Percentiles rank a stretch among this genome's conserved stretches.
Evolutionary conservation across 192 early-diverging fungal species (phyloP).

Genomic region (Umbelopsis ramanniana): DNA sequence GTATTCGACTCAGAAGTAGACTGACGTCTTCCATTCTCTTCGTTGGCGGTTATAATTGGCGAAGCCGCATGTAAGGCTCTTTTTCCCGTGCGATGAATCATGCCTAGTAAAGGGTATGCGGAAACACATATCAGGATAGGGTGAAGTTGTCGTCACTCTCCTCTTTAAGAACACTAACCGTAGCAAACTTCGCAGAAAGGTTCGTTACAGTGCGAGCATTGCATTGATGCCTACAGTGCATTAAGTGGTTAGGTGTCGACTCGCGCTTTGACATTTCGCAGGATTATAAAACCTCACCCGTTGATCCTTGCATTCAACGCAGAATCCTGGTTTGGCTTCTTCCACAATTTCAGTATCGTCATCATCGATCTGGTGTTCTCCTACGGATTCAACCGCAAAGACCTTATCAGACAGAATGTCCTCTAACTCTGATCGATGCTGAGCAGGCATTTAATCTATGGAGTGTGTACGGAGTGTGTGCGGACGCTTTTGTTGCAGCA

Average conservation of each 20-base stretch:
- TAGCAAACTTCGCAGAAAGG: constrained; percentile 93
- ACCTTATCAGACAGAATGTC: constrained; percentile 48
- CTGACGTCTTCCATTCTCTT: constrained; percentile 33
- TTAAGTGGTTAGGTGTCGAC: background rate
- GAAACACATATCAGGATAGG: too few species aligned
- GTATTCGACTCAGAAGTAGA: constrained; percentile 22
- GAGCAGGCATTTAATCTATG: constrained; percentile 42
- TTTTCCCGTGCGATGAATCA: constrained; percentile 83
- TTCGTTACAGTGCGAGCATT: constrained; percentile 85
- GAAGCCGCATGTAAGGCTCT: constrained; percentile 59
- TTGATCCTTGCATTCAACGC: constrained; percentile 90
- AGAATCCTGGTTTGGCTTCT: constrained; percentile 70
- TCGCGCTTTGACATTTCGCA: background rate
- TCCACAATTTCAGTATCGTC: constrained; percentile 25
- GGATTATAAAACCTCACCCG: constrained; percentile 35
- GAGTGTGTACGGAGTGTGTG: background rate
- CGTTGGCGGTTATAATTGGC: background rate
- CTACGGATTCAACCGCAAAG: constrained; percentile 39
- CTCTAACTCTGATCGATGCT: constrained; percentile 44
- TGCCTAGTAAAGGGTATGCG: constrained; percentile 38
- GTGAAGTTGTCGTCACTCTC: background rate
- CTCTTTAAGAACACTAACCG: constrained; percentile 28
- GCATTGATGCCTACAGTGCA: constrained; percentile 51
- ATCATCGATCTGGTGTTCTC: background rate
- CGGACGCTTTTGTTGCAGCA: background rate